Conservation (phyloP, 331 rosid species). For the Quercus tomentella region DNA sequence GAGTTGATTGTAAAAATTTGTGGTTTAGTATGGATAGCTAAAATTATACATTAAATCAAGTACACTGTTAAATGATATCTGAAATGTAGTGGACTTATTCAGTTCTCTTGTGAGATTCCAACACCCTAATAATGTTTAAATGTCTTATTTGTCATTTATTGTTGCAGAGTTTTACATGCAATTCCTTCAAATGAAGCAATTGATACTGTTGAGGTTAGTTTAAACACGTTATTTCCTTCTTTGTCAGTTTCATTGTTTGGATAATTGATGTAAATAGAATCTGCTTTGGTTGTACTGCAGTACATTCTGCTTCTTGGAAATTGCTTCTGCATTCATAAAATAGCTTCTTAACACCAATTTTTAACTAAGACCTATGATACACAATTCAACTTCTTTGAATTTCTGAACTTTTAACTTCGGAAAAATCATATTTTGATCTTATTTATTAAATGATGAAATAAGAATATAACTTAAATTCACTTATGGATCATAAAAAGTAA, state of each 20-base stretch:
- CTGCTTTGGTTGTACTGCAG: background rate
- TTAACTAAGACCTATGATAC: background rate
- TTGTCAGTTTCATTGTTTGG: background rate
- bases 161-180: conserved; percentile 78
- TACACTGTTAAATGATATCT: background rate
- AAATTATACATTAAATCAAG: background rate
- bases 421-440: too few species aligned
- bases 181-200: conserved; percentile 94
- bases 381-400: background rate
- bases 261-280: background rate
- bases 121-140: background rate
- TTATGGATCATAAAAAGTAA: too few species aligned
- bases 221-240: conserved; percentile 2
- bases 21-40: too few species aligned
- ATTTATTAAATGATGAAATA: too few species aligned
- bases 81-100: background rate
- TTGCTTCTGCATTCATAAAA: background rate
- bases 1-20: too few species aligned
- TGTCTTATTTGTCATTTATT: conserved; percentile 4
- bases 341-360: background rate
- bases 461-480: too few species aligned
- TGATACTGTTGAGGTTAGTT: conserved; percentile 87
- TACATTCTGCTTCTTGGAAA: background rate
- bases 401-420: too few species aligned
- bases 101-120: background rate